phyloP scores from a whole-genome alignment of 2,329 filamentous ascomycete genomes.

The Pestalotiopsis sp. region DNA sequence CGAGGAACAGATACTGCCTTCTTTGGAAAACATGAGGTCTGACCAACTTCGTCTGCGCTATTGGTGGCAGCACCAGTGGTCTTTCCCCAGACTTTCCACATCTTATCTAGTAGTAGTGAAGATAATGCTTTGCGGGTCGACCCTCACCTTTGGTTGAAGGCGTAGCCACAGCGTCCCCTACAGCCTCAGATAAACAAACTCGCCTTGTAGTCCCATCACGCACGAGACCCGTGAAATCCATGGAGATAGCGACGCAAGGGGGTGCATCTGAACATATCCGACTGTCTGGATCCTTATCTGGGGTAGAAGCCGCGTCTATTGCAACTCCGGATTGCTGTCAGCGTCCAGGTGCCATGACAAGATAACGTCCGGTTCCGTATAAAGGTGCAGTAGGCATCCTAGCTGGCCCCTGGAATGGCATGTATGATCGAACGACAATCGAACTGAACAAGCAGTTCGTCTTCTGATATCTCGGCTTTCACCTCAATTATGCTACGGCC shows the following conservation, averaged over 20 bases:
- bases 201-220: background rate
- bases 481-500: conserved; percentile 2
- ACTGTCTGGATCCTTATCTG: background rate
- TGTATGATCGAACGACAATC: background rate
- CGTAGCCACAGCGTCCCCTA: background rate
- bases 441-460: background rate
- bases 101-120: background rate
- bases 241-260: background rate
- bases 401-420: background rate
- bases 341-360: background rate
- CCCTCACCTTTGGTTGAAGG: background rate
- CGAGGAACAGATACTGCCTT: background rate
- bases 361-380: background rate
- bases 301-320: background rate
- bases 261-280: background rate
- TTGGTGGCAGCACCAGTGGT: background rate
- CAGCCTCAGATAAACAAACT: background rate
- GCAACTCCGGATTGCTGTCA: background rate
- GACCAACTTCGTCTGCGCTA: background rate
- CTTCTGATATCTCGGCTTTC: background rate
- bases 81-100: background rate
- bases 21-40: background rate
- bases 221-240: background rate
- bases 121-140: background rate
- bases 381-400: background rate